These are phyloP conservation scores for Taxillus chinensis DNA, from an alignment of 164 flowering plant genomes.

Conservation along the genomic window DNA sequence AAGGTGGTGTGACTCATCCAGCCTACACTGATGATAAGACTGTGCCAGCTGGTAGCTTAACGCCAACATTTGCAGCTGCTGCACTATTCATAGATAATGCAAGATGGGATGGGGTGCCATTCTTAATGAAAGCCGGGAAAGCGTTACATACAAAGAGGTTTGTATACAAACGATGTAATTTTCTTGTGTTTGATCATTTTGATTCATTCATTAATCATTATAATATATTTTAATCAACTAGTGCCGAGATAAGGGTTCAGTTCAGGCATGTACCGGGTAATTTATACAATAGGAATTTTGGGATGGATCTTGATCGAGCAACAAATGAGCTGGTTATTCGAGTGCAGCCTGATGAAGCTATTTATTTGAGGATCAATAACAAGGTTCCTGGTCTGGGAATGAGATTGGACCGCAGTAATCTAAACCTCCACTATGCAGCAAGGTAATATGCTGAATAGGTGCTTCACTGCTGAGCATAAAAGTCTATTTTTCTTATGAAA, in stretches of 20 bases:
- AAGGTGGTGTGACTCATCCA: constrained; percentile 66
- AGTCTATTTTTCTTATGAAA: too few species aligned
- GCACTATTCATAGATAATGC: constrained; percentile 92
- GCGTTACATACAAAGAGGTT: constrained; percentile 76
- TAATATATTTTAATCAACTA: constrained; percentile 15
- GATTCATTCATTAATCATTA: neutral
- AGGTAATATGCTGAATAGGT: constrained; percentile 29
- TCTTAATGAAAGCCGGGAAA: constrained; percentile 95
- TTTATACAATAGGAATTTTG: constrained; percentile 59
- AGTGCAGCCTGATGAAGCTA: constrained; percentile 96
- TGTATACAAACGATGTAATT: neutral
- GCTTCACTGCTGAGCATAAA: too few species aligned
- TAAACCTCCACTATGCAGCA: constrained; percentile 81
- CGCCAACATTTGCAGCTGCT: constrained; percentile 97
- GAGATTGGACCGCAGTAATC: constrained; percentile 83
- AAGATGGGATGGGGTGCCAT: constrained; percentile 98
- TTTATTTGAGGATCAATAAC: constrained; percentile 88
- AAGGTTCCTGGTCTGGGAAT: constrained; percentile 92
- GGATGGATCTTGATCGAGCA: constrained; percentile 74
- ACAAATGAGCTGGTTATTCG: constrained; percentile 92
- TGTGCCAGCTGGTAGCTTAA: constrained; percentile 66
- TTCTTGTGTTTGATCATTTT: neutral
- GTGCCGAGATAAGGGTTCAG: constrained; percentile 92
- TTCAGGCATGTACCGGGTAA: constrained; percentile 95
- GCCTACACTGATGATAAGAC: constrained; percentile 86